Evolutionary conservation across 2,329 filamentous ascomycete genomes (phyloP).

Genomic region (Penicillium sp.): DNA sequence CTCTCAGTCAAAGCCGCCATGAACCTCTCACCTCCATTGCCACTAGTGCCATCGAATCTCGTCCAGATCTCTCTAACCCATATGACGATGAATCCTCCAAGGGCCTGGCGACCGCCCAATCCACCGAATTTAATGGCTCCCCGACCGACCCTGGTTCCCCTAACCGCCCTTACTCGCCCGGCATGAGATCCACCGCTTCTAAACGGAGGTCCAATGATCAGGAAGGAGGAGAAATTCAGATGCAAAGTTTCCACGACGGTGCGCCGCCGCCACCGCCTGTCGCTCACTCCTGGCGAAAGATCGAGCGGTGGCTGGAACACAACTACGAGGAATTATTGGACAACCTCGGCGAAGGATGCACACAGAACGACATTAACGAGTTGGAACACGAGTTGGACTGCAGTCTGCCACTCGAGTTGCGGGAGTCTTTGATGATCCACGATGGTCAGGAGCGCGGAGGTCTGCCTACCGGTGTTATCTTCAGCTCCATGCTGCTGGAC

Average conservation of each 20-base stretch:
- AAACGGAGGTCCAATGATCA: conserved; percentile 59
- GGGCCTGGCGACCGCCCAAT: conserved; percentile 55
- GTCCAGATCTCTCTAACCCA: conserved; percentile 74
- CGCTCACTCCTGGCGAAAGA: conserved; percentile 86
- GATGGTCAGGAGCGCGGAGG: conserved; percentile 97
- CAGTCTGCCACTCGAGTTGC: conserved; percentile 87
- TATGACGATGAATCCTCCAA: conserved; percentile 72
- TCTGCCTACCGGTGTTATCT: conserved; percentile 85
- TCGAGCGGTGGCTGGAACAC: conserved; percentile 90
- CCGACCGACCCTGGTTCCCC: conserved; percentile 57
- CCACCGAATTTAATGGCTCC: conserved; percentile 62
- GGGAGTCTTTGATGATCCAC: conserved; percentile 86
- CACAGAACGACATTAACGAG: conserved; percentile 93
- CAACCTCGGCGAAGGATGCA: conserved; percentile 88
- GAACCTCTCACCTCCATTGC: conserved; percentile 83
- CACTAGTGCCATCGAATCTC: conserved; percentile 81
- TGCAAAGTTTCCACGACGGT: conserved; percentile 94
- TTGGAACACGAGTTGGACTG: conserved; percentile 94
- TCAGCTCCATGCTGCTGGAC: conserved; percentile 91
- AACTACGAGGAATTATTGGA: conserved; percentile 94
- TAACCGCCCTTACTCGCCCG: conserved; percentile 80
- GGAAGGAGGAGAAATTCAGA: conserved; percentile 83
- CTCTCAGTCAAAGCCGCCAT: conserved; percentile 78
- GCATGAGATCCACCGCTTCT: conserved; percentile 76
- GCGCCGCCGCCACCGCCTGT: conserved; percentile 86